Evolutionary conservation across 1,284 basidiomycete species (phyloP).

Genomic region (Leucoagaricus sp.): DNA sequence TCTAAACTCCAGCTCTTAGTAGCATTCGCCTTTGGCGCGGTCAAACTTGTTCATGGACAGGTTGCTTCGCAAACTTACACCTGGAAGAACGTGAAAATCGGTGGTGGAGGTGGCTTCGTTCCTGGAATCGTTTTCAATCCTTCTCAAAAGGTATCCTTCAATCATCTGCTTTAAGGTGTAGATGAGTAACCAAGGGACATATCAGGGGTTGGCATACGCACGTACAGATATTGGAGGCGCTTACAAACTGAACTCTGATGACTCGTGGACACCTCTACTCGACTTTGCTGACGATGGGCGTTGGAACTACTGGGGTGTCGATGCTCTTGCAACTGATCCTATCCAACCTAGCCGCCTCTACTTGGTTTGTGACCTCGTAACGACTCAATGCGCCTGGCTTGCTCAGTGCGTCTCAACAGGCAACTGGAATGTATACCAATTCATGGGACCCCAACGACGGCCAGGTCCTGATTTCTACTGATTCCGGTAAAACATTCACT

Average conservation of each 20-base stretch:
- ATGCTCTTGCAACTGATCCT: constrained; percentile 65
- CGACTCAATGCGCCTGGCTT: neutral
- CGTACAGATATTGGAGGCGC: constrained; percentile 70
- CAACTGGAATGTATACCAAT: constrained; percentile 68
- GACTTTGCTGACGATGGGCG: constrained; percentile 56
- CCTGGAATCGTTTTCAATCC: constrained; percentile 67
- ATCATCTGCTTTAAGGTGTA: too few relatives aligned
- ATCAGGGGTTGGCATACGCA: constrained; percentile 60
- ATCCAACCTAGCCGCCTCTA: constrained; percentile 57
- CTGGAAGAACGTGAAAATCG: constrained; percentile 67
- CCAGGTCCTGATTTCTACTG: constrained; percentile 60
- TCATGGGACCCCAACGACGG: constrained; percentile 68
- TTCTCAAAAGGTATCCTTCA: constrained; percentile 39
- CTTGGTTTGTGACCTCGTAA: constrained; percentile 33
- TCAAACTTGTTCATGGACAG: constrained; percentile 31
- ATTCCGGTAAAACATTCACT: constrained; percentile 57
- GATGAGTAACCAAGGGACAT: too few relatives aligned
- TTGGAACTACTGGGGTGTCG: constrained; percentile 69
- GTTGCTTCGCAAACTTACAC: constrained; percentile 51
- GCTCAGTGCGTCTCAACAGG: constrained; percentile 31
- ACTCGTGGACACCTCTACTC: constrained; percentile 60
- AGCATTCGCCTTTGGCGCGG: constrained; percentile 23
- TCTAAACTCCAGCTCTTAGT: constrained; percentile 25
- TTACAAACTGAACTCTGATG: constrained; percentile 61
- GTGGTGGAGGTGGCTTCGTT: constrained; percentile 44